phyloP scores from a whole-genome alignment of 495 filamentous ascomycete genomes.

The Hamigera avellanea region DNA sequence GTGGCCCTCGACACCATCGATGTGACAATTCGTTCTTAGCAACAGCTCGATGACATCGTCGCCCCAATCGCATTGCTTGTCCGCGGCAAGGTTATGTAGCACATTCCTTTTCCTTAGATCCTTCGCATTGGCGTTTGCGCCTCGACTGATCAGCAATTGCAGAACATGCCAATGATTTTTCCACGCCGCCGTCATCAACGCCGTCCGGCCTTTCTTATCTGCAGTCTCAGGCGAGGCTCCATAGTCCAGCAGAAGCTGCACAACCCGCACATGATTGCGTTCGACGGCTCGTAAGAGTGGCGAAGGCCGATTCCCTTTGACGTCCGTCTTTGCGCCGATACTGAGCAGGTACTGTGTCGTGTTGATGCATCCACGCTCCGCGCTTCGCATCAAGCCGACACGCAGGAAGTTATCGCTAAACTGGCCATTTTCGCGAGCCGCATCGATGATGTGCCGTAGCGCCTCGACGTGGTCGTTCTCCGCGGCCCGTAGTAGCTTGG shows the following conservation, averaged over 20 bases:
- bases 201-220: conserved; percentile 40
- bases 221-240: conserved; percentile 26
- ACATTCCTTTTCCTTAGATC: conserved; percentile 29
- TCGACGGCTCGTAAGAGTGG: conserved; percentile 42
- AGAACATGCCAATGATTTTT: conserved; percentile 41
- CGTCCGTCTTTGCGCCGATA: conserved; percentile 33
- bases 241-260: conserved; percentile 30
- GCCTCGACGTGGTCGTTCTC: conserved; percentile 29
- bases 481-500: conserved; percentile 39
- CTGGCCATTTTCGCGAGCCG: conserved; percentile 30
- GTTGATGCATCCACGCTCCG: conserved; percentile 31
- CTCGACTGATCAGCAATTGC: conserved; percentile 33
- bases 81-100: conserved; percentile 45
- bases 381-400: conserved; percentile 37
- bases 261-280: conserved; percentile 34
- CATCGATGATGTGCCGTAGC: conserved; percentile 24
- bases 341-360: conserved; percentile 35
- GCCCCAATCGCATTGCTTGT: conserved; percentile 42
- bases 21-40: conserved; percentile 26
- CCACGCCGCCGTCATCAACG: conserved; percentile 49
- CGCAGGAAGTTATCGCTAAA: conserved; percentile 39
- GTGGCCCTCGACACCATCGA: conserved; percentile 34
- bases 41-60: conserved; percentile 36
- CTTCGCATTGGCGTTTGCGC: conserved; percentile 37
- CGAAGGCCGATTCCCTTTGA: conserved; percentile 23